A percentile compares a stretch with the other conserved stretches of the same genome.
These are phyloP conservation scores for Trichosanthes truncata DNA, from an alignment of 306 rosid genomes.

Conservation along the genomic window DNA sequence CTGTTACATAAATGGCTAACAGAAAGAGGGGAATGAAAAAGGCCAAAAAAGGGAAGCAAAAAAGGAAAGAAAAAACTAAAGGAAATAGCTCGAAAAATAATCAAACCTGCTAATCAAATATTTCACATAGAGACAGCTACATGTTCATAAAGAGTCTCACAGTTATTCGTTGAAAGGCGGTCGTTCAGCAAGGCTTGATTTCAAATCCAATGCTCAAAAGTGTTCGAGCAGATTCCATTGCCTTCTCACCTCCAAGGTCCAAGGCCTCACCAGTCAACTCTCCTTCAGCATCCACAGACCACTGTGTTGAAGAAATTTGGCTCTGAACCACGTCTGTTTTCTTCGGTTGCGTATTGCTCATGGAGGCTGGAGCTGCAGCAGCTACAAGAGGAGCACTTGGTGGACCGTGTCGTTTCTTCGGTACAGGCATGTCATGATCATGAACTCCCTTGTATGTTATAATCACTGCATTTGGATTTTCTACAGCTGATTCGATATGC, in stretches of 20 bases:
- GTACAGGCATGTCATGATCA: conserved; percentile 92
- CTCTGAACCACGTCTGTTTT: conserved; percentile 28
- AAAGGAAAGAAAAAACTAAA: neutral
- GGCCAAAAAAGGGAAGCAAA: neutral
- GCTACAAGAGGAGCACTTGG: conserved; percentile 78
- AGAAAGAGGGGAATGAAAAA: conserved; percentile 6
- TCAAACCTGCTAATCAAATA: conserved; percentile 37
- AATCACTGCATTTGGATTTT: conserved; percentile 54
- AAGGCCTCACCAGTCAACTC: conserved; percentile 86
- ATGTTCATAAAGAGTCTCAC: conserved; percentile 6
- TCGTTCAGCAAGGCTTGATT: conserved; percentile 86
- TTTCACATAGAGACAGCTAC: conserved; percentile 11
- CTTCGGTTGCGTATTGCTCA: conserved; percentile 39
- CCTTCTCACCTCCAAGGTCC: conserved; percentile 96
- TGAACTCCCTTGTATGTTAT: conserved; percentile 92
- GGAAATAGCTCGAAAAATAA: conserved; percentile 14
- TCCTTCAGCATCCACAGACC: conserved; percentile 85
- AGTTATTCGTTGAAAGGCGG: conserved; percentile 3
- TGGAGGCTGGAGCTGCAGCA: conserved; percentile 68
- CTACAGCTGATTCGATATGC: conserved; percentile 74
- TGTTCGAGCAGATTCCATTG: conserved; percentile 94
- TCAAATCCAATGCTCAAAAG: conserved; percentile 97
- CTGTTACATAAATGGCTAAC: conserved; percentile 35
- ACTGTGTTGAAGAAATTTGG: conserved; percentile 41
- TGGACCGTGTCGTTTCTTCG: conserved; percentile 84